Base-by-base conservation (phyloP, 192 early-diverging fungal species). In the Pecoramyces ruminantium region DNA sequence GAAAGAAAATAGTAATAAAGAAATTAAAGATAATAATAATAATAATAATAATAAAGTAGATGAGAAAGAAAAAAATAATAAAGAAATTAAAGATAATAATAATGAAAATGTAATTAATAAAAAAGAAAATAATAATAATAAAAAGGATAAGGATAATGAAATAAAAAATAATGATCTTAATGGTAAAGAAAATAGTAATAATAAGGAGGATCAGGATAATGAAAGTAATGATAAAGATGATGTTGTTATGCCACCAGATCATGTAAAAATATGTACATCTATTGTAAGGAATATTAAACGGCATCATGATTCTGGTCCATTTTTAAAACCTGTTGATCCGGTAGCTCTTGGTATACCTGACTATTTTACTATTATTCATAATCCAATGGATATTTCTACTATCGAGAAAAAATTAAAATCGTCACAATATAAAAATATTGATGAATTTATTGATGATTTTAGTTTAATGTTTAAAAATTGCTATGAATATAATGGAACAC, bases 261-360 rank as follows among this genome's bases (percentile, higher is more conserved):
- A 67, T 67, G 25, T 67, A n/a, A 67, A 67, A 67, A 67, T 67
- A 9, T 67, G 51, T 67, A 67, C 51, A 9, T 21, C 17, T 25
- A 92, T 95, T 81, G 84, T 97, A 30, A 89, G 89, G 30, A 87
- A 89, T 13, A 83, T 96, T 30, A 95, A 95, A 80, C 88, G 91
- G 42, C 92, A 95, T 80, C 92, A 94, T 81, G 94, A 95, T 78
- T 93, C 94, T 11, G 88, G 87, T 14, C 92, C 93, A 27, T 99
- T 99, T 83, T 87, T 95, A 30, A 84, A 92, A 78, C 94, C 94
- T 0, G 94, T 95, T 29, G 94, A 95, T 81, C 86, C 88, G 51
- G 89, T 94, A 29, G 88, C 88, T 78, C 89, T 94, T 29, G 92
- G 92, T 30, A 92, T 95, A 34, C 94, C 93, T 2, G 93, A 95